Evolutionary conservation across 2,329 filamentous ascomycete genomes (phyloP).

Genomic region (Curvularia spicifera): DNA sequence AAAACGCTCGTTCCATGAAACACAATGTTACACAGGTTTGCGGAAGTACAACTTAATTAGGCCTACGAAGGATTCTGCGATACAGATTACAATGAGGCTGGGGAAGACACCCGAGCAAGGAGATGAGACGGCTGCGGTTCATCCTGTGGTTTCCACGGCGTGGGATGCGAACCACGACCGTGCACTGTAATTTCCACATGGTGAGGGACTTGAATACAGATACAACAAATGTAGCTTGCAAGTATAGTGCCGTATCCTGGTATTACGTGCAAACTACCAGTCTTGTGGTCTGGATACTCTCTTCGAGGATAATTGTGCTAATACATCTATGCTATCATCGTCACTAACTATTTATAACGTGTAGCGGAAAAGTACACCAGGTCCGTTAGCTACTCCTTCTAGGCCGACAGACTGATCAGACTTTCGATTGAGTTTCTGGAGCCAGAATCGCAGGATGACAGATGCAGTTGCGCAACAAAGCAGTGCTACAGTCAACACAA

Average conservation of each 20-base stretch:
- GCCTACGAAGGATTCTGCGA: neutral
- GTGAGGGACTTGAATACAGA: neutral
- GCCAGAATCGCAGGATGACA: slow-evolving; percentile 24
- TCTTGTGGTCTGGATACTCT: neutral
- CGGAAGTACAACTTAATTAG: neutral
- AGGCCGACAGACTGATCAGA: slow-evolving; percentile 19
- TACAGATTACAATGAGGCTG: neutral
- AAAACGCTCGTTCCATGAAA: slow-evolving; percentile 1
- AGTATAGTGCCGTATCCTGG: neutral
- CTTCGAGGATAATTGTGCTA: neutral
- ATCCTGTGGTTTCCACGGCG: neutral
- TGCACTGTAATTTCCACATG: neutral
- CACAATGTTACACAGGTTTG: neutral
- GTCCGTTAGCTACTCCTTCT: slow-evolving; percentile 25
- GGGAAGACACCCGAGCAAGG: neutral
- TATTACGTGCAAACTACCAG: too few relatives aligned
- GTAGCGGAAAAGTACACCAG: slow-evolving; percentile 23
- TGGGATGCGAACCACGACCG: neutral
- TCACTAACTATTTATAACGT: slow-evolving; percentile 2
- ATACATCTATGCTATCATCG: neutral
- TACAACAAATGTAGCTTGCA: neutral
- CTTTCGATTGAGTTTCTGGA: slow-evolving; percentile 23
- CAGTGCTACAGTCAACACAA: slow-evolving; percentile 26
- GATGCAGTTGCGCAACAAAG: slow-evolving; percentile 24
- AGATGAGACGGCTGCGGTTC: neutral